A percentile compares a stretch with the other conserved stretches of the same genome.
phyloP scores from a whole-genome alignment of 2,329 filamentous ascomycete species.

The Tolypocladium paradoxum region DNA sequence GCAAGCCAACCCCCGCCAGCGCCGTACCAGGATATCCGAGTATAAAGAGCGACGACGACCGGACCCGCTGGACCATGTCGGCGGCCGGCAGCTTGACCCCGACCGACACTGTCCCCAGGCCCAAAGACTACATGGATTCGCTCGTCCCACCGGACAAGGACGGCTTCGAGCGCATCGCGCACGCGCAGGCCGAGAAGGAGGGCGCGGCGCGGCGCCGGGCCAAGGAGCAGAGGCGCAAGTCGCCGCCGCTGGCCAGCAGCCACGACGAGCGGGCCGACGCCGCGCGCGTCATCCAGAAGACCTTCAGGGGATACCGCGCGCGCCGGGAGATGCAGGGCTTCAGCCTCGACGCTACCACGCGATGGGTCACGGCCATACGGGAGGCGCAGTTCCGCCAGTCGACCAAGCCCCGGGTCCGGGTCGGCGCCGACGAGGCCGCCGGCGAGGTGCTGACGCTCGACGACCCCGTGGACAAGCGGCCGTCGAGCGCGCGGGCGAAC shows the following conservation, averaged over 20 bases:
- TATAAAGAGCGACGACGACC: not conserved
- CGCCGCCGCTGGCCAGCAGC: slow-evolving; percentile 5
- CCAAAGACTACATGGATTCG: slow-evolving; percentile 38
- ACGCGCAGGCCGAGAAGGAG: slow-evolving; percentile 36
- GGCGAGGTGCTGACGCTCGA: slow-evolving; percentile 6
- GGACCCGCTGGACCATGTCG: not conserved
- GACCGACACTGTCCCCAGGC: slow-evolving; percentile 10
- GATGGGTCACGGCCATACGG: slow-evolving; percentile 58
- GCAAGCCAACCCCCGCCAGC: not conserved
- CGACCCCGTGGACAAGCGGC: slow-evolving; percentile 8
- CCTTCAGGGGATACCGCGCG: slow-evolving; percentile 66
- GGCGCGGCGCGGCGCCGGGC: slow-evolving; percentile 30
- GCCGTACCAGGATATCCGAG: not conserved
- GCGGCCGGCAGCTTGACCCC: slow-evolving; percentile 5
- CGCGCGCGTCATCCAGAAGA: slow-evolving; percentile 53
- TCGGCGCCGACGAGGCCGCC: slow-evolving; percentile 5
- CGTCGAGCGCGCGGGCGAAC: slow-evolving; percentile 45
- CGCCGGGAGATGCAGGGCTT: slow-evolving; percentile 61
- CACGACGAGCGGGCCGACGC: slow-evolving; percentile 27
- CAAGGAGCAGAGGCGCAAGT: slow-evolving; percentile 24
- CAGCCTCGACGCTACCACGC: slow-evolving; percentile 55
- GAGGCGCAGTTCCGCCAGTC: slow-evolving; percentile 45
- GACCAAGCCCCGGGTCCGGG: slow-evolving; percentile 30
- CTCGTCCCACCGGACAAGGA: slow-evolving; percentile 34
- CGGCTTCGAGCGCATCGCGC: slow-evolving; percentile 36